Evolutionary conservation across 2,329 filamentous ascomycete genomes (phyloP).

Genomic region (Cadophora malorum): DNA sequence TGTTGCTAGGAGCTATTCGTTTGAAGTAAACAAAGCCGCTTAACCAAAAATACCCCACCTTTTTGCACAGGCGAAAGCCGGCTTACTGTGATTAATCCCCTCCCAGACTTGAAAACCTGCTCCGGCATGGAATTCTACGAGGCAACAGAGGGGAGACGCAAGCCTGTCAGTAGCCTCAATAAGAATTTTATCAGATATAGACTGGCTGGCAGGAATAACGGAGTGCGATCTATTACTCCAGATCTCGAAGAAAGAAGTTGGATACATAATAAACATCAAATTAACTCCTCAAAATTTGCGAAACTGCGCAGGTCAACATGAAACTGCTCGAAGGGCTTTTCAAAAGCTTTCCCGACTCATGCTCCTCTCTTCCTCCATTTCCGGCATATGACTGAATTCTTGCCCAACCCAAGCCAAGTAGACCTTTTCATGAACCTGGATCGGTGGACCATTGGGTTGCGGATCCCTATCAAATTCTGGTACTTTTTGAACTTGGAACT

Average conservation of each 20-base stretch:
- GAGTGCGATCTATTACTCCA: no score
- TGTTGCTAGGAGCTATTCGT: background rate
- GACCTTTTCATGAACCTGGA: conserved; percentile 26
- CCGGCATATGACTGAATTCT: conserved; percentile 19
- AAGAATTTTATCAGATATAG: no score
- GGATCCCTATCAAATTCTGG: conserved; percentile 26
- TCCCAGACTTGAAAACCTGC: no score
- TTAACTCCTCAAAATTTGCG: background rate
- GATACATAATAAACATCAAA: no score
- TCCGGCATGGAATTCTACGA: no score
- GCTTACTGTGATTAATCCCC: background rate
- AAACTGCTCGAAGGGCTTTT: background rate
- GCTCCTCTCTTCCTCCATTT: conserved; percentile 11
- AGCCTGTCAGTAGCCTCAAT: no score
- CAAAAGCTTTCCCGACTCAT: conserved; percentile 4
- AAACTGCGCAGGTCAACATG: background rate
- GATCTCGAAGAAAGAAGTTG: no score
- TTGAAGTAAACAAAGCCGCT: background rate
- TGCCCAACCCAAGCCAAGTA: conserved; percentile 25
- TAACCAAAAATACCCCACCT: background rate
- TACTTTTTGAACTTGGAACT: conserved; percentile 27
- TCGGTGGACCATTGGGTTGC: conserved; percentile 22
- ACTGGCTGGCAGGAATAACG: no score
- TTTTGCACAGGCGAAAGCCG: background rate
- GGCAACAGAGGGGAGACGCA: no score